These are phyloP conservation scores for Leptomonas pyrrhocoris DNA, from an alignment of 208 protist species.

Conservation along the genomic window DNA sequence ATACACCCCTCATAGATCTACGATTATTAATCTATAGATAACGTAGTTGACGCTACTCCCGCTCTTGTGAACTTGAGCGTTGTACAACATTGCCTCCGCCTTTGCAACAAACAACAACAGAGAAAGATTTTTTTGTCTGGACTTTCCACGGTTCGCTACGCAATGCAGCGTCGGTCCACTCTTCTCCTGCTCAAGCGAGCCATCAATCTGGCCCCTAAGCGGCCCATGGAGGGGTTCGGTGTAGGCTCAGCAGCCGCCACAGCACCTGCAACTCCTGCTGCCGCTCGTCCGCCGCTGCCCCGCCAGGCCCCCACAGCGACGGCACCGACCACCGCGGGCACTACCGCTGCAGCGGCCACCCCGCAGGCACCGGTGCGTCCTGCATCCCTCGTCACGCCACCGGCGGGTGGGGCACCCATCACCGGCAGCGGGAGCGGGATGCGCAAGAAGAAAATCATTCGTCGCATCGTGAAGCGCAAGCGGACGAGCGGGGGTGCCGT, in stretches of 20 bases:
- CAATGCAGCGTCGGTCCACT: conserved; percentile 25
- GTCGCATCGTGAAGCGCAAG: conserved; percentile 37
- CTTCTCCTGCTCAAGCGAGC: conserved; percentile 14
- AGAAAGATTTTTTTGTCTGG: not conserved
- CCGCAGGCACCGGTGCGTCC: not conserved
- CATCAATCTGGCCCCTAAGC: conserved; percentile 18
- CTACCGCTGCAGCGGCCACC: not conserved
- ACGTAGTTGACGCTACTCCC: too few relatives aligned
- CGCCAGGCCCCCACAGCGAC: not conserved
- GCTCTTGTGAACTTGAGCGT: too few relatives aligned
- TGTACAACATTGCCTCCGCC: too few relatives aligned
- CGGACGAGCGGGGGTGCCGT: not conserved
- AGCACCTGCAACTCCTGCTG: not conserved
- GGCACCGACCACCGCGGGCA: too few relatives aligned
- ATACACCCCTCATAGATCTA: too few relatives aligned
- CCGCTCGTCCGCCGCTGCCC: not conserved
- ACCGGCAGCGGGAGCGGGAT: not conserved
- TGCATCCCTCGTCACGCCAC: conserved; percentile 24
- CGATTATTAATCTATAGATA: too few relatives aligned
- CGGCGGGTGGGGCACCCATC: not conserved
- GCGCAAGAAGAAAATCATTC: conserved; percentile 36
- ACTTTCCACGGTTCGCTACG: not conserved
- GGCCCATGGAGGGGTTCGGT: conserved; percentile 6
- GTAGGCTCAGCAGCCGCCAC: not conserved
- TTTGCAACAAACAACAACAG: too few relatives aligned